A percentile compares a stretch with the other conserved stretches of the same genome.
Conservation (phyloP, 1,284 basidiomycete species). For the Leccinum griseonigrum region DNA sequence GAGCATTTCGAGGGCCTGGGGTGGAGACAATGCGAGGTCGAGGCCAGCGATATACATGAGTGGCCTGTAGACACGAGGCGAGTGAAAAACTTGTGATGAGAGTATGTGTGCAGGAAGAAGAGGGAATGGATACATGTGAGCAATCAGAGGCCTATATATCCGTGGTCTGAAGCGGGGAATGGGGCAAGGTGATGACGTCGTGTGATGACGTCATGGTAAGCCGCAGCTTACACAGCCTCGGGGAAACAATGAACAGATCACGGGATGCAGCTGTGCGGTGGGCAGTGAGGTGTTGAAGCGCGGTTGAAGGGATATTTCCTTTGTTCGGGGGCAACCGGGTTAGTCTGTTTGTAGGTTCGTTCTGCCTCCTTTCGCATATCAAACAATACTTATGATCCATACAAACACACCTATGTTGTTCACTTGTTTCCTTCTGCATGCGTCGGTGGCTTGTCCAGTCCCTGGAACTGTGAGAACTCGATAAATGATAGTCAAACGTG, state of each 20-base stretch:
- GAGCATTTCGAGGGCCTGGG: constrained; percentile 26
- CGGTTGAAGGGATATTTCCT: not conserved
- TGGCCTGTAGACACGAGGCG: no score
- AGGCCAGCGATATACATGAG: constrained; percentile 25
- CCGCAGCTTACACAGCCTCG: no score
- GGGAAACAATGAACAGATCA: no score
- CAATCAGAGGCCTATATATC: no score
- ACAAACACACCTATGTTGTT: not conserved
- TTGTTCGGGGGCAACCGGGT: not conserved
- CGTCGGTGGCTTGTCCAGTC: not conserved
- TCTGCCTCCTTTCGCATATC: not conserved
- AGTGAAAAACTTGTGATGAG: no score
- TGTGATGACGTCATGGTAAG: no score
- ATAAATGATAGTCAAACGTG: not conserved
- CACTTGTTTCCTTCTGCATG: not conserved
- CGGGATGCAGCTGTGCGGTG: no score
- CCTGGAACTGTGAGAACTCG: not conserved
- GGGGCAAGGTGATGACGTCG: no score
- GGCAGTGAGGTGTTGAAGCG: no score
- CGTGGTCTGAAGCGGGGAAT: no score
- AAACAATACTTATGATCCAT: not conserved
- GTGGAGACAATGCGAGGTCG: constrained; percentile 3
- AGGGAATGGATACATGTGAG: no score
- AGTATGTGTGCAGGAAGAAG: no score
- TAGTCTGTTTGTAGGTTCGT: not conserved